Conservation (phyloP, 2,329 filamentous ascomycete species). For the Fusarium sp. region DNA sequence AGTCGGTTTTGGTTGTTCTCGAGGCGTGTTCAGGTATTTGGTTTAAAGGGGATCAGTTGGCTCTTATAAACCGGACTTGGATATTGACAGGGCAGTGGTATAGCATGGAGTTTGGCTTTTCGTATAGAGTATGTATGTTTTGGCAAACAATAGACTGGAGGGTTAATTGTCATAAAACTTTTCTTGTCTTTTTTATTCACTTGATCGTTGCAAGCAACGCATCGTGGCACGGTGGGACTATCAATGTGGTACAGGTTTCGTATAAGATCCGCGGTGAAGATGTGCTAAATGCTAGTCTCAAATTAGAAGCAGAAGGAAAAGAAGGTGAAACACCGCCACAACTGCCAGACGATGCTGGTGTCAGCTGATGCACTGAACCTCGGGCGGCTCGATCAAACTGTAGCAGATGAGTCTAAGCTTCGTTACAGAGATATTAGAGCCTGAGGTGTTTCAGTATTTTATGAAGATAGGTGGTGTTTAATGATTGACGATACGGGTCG, state of each 20-base stretch:
- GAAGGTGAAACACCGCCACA: conserved; percentile 40
- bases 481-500: not conserved
- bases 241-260: conserved; percentile 14
- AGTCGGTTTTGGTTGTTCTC: conserved; percentile 1
- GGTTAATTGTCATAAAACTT: not conserved
- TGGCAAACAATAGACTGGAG: conserved; percentile 17
- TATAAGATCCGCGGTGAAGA: conserved; percentile 22
- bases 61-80: conserved; percentile 2
- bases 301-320: conserved; percentile 41
- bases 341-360: conserved; percentile 26
- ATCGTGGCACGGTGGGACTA: conserved; percentile 11
- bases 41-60: not conserved
- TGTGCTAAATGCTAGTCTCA: conserved; percentile 7
- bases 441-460: not conserved
- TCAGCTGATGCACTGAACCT: conserved; percentile 27
- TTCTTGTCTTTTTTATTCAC: not conserved
- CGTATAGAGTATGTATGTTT: not conserved
- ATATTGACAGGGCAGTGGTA: conserved; percentile 6
- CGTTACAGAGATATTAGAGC: not conserved
- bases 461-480: not conserved
- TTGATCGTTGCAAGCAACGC: not conserved
- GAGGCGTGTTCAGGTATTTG: not conserved
- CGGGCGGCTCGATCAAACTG: not conserved
- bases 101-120: conserved; percentile 11
- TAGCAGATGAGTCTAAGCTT: conserved; percentile 14